These are phyloP conservation scores for Linderina pennispora DNA, from an alignment of 192 early-diverging fungal species.

Conservation along the genomic window DNA sequence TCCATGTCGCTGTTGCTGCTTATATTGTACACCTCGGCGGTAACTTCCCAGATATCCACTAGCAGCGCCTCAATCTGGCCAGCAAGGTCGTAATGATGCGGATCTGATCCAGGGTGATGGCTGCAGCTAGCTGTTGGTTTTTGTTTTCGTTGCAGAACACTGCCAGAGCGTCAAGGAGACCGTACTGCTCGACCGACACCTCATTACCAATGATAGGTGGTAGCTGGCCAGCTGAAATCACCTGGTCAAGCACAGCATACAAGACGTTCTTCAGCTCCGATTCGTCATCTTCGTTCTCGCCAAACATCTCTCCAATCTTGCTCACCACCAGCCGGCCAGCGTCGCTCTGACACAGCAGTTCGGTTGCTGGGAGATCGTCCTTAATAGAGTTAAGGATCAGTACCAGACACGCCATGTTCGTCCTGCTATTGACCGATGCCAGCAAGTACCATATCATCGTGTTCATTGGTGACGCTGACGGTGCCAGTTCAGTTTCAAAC, in stretches of 20 bases:
- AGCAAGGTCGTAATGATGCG: neutral
- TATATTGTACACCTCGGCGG: neutral
- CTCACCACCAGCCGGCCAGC: conserved; percentile 10
- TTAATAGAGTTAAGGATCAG: conserved; percentile 33
- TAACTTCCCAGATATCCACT: conserved; percentile 7
- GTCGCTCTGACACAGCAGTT: conserved; percentile 9
- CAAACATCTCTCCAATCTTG: conserved; percentile 27
- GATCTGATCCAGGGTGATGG: conserved; percentile 1
- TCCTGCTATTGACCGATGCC: conserved; percentile 10
- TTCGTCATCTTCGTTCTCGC: conserved; percentile 21
- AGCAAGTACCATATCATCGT: conserved; percentile 19
- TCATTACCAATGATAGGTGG: no score
- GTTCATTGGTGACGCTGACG: neutral
- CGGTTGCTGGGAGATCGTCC: neutral
- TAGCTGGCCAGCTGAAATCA: conserved; percentile 11
- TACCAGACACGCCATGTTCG: conserved; percentile 20
- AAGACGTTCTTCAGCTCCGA: conserved; percentile 23
- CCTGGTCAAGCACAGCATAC: conserved; percentile 13
- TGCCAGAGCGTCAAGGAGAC: conserved; percentile 23
- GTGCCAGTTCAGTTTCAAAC: conserved; percentile 13
- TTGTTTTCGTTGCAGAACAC: conserved; percentile 36
- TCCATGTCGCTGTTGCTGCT: neutral
- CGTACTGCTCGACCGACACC: conserved; percentile 2
- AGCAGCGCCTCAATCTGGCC: conserved; percentile 2
- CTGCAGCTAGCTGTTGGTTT: neutral